Conservation (phyloP, 768 basidiomycete species). For the Auricularia heimuer region DNA sequence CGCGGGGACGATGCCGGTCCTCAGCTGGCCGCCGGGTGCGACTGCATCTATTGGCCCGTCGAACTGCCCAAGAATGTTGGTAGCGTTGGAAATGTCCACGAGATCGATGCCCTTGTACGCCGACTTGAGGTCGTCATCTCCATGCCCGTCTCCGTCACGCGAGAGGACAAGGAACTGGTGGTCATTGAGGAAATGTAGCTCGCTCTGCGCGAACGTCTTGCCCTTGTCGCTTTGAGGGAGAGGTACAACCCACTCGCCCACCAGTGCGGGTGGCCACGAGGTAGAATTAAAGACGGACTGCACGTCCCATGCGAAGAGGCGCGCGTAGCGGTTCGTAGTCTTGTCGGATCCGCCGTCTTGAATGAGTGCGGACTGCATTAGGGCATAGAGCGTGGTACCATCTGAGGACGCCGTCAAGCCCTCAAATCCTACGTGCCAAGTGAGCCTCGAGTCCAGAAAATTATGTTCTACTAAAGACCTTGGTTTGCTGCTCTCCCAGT, state of each 20-base stretch:
- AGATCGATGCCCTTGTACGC: constrained; percentile 53
- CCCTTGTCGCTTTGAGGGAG: constrained; percentile 42
- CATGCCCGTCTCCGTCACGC: constrained; percentile 52
- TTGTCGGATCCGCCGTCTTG: constrained; percentile 51
- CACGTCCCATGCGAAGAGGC: constrained; percentile 48
- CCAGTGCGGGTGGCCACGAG: constrained; percentile 19
- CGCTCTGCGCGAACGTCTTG: constrained; percentile 43
- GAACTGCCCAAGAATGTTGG: constrained; percentile 50
- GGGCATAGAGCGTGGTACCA: constrained; percentile 44
- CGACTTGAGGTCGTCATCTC: constrained; percentile 38
- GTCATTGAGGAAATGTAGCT: constrained; percentile 45
- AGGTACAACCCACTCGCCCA: constrained; percentile 53
- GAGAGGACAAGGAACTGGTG: constrained; percentile 50
- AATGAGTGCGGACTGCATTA: constrained; percentile 52
- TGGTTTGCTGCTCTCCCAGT: constrained; percentile 49
- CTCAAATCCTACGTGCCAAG: constrained; percentile 36
- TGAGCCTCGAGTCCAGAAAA: background rate
- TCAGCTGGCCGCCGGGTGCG: constrained; percentile 38
- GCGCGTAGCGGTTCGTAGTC: constrained; percentile 40
- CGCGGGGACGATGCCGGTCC: constrained; percentile 38
- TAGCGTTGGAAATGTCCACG: constrained; percentile 46
- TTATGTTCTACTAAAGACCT: constrained; percentile 23
- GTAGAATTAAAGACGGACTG: constrained; percentile 13
- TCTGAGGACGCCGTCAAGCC: constrained; percentile 42
- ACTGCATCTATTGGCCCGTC: constrained; percentile 45